Base-by-base conservation (phyloP, 2,329 filamentous ascomycete genomes). In the Penicillium paneum region DNA sequence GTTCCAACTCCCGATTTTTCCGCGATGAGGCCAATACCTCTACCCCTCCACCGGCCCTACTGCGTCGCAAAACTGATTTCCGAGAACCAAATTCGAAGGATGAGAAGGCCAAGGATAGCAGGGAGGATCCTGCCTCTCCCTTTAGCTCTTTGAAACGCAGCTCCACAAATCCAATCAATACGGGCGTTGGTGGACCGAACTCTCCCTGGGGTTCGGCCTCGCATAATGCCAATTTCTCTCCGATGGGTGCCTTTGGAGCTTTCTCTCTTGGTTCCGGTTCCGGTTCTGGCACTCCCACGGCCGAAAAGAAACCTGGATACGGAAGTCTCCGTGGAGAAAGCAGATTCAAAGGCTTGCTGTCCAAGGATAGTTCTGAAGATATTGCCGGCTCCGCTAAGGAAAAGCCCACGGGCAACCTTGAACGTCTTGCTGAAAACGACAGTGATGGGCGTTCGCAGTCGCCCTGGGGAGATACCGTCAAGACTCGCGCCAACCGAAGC, bases 221-320 rank as follows among this genome's bases (percentile, higher is more conserved):
- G 21, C 83, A 83, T 51, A 79, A 79, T 46, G 81, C 86, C 40
- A 82, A 84, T 12, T 84, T 89, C 63, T 82, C 86, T 7, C 84
- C 86, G 2, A 89, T 92, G 79, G 91, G 93, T 32, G 87, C 87
- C 21, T 99, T 99, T 74, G 93, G 93, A 11, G 94, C 86, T 66
- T 97, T 97, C 72, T 87, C 89, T n/a, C 73, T 95, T 49, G 77
- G 75, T 12, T 73, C 70, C 35, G 74, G 76, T 44, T 76, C 78
- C 29, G 74, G 76, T 44, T 76, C 78, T 32, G 79, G 81, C 32
- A 78, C 82, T 17, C 74, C 81, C 7, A 74, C 79, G 8, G 77
- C 81, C 4, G 90, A 96, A 51, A 96, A 94, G 76, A 85, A 89
- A 63, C 69, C 83, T 28, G 80, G 81, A 10, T 83, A 88, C 65